A percentile compares a stretch with the other conserved stretches of the same genome.
These are phyloP conservation scores for Angophora floribunda DNA, from an alignment of 345 rosid genomes.

Conservation along the genomic window DNA sequence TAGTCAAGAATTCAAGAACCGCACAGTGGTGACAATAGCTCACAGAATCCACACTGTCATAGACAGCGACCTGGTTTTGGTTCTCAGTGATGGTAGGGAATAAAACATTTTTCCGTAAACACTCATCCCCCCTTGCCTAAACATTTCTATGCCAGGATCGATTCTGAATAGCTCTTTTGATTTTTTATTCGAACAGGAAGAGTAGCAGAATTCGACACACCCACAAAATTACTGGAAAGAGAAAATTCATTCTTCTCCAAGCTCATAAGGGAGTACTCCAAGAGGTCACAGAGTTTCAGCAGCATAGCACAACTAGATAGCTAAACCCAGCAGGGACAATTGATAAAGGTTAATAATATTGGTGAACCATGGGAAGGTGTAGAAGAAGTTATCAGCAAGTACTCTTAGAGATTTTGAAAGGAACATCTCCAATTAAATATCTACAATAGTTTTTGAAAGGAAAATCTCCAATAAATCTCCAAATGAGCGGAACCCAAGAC, in stretches of 20 bases:
- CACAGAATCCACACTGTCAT: slow-evolving; percentile 92
- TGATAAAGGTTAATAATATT: no score
- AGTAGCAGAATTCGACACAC: slow-evolving; percentile 78
- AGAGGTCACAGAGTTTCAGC: slow-evolving; percentile 50
- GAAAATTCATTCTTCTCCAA: slow-evolving; percentile 79
- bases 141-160: background rate
- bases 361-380: no score
- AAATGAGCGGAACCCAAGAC: background rate
- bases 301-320: slow-evolving; percentile 17
- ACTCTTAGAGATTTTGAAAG: no score
- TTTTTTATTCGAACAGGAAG: slow-evolving; percentile 42
- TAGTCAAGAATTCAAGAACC: slow-evolving; percentile 57
- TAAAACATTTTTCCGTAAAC: background rate
- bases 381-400: no score
- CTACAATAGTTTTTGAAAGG: no score
- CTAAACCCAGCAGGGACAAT: background rate
- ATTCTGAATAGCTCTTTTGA: background rate
- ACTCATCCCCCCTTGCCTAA: background rate
- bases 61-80: slow-evolving; percentile 82
- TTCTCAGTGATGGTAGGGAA: slow-evolving; percentile 79
- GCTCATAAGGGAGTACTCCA: slow-evolving; percentile 73
- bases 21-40: slow-evolving; percentile 92
- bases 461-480: no score
- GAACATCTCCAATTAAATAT: no score
- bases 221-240: slow-evolving; percentile 58